Conservation (phyloP, 1,139 yeast genomes). For the Cylindricascospora bacillispora region DNA sequence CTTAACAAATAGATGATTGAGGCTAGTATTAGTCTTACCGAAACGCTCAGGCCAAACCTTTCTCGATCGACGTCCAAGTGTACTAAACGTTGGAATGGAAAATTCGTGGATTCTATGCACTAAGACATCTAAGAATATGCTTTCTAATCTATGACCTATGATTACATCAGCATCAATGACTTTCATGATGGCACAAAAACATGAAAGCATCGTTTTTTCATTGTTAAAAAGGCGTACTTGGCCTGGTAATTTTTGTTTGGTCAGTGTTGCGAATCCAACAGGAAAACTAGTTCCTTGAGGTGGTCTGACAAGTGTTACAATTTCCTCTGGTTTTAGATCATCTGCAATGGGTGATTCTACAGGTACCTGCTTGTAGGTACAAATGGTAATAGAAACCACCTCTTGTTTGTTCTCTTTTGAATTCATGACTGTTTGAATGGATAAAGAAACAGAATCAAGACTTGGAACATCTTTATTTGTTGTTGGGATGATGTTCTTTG, state of each 20-base stretch:
- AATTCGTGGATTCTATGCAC: conserved; percentile 72
- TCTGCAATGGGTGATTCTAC: conserved; percentile 63
- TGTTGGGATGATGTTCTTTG: conserved; percentile 38
- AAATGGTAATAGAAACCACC: conserved; percentile 67
- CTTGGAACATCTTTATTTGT: conserved; percentile 43
- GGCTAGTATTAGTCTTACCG: conserved; percentile 37
- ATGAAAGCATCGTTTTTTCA: conserved; percentile 62
- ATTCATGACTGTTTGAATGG: conserved; percentile 74
- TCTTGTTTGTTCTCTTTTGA: conserved; percentile 67
- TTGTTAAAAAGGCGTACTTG: conserved; percentile 47
- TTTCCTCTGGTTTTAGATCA: conserved; percentile 40
- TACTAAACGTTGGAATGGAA: conserved; percentile 63
- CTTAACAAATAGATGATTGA: conserved; percentile 39
- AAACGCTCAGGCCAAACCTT: conserved; percentile 65
- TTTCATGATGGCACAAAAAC: conserved; percentile 61
- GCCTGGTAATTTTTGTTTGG: conserved; percentile 22
- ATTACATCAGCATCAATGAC: conserved; percentile 80
- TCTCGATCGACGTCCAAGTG: conserved; percentile 72
- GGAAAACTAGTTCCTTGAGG: conserved; percentile 60
- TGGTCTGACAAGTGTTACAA: conserved; percentile 59
- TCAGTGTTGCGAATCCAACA: conserved; percentile 19
- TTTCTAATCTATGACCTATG: conserved; percentile 78
- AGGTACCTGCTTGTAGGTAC: conserved; percentile 52
- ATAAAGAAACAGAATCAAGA: conserved; percentile 58
- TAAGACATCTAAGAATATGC: conserved; percentile 64